Base-by-base conservation (phyloP, 2,329 filamentous ascomycete species). In the Helminthosporium solani region DNA sequence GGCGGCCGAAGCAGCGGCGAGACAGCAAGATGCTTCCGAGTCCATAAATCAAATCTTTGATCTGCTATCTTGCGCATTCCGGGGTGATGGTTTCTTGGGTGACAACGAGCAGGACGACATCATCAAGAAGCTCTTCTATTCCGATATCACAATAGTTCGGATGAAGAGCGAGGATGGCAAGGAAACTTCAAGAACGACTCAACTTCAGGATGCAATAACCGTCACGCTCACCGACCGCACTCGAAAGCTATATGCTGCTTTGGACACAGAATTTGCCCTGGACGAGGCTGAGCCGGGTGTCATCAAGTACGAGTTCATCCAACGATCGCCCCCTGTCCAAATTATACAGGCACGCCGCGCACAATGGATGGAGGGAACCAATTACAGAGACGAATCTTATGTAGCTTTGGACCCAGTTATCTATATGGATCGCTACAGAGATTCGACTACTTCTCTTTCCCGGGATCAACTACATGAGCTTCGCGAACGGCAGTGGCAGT, bases 11-110 rank as follows among this genome's bases (percentile, higher is more conserved):
- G 75, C 80, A 33, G 80, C 79, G 15, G 80, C 89, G 27, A 63
- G 63, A 40, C 94, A 99, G 64, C 91, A 99, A 71, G 94, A 99
- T 70, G 92, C 96, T 3, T 90, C 90, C 11, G 94, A 99, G 70
- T 92, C 96, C 36, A 91, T 96, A 74, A 90, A 90, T 47, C 94
- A 92, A 60, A 88, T 96, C 20, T 82, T 96, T 47, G 90, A 92
- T 63, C 87, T 94, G 40, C 77, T 96, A n/a, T 88, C 94, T 61
- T 90, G 88, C 42, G 91, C 92, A 2, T 91, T 97, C 62, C 84
- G 80, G 46, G 81, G 89, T 5, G 79, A 79, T n/a, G 80, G 79
- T 3, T 74, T 81, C 27, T 82, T 88, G 46, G 72, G 78, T 6
- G 80, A 84, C 35, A 87, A 86, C 2, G 86, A 95, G 53, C 92